Conservation (phyloP, 164 flowering plant genomes). For the Magnolia sinica region DNA sequence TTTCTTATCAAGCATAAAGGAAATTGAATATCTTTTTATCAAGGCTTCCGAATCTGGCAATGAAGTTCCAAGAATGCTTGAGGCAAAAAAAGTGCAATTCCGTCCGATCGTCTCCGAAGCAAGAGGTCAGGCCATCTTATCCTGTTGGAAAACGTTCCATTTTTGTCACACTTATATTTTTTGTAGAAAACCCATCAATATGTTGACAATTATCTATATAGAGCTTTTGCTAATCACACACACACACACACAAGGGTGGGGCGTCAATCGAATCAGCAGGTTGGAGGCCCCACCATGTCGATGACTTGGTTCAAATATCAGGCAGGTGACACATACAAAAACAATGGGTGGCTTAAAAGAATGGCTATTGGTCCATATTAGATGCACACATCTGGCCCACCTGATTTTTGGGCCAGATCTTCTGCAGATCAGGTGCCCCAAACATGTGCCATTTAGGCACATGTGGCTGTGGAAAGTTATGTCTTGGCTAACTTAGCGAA, state of each 20-base stretch:
- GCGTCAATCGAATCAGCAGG: no score
- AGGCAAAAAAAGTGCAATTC: slow-evolving; percentile 79
- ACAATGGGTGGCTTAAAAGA: background rate
- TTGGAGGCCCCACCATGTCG: background rate
- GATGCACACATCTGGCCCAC: background rate
- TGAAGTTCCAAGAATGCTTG: slow-evolving; percentile 96
- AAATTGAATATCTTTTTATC: slow-evolving; percentile 71
- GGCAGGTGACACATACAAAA: background rate
- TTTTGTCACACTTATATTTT: background rate
- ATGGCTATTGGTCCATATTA: background rate
- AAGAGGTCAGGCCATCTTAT: slow-evolving; percentile 41
- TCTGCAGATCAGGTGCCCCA: background rate
- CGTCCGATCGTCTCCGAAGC: slow-evolving; percentile 64
- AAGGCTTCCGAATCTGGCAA: slow-evolving; percentile 87
- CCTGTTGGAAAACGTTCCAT: background rate
- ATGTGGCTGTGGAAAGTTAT: no score
- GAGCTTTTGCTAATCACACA: no score
- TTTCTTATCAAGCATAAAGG: slow-evolving; percentile 70
- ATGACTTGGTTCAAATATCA: background rate
- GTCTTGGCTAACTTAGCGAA: no score
- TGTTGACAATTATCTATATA: background rate
- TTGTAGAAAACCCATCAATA: background rate
- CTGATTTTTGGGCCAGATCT: background rate
- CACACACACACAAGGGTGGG: no score
- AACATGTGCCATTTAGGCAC: background rate